These are phyloP conservation scores for Trypanosomatidae sp. DNA, from an alignment of 208 protist genomes.

Conservation along the genomic window DNA sequence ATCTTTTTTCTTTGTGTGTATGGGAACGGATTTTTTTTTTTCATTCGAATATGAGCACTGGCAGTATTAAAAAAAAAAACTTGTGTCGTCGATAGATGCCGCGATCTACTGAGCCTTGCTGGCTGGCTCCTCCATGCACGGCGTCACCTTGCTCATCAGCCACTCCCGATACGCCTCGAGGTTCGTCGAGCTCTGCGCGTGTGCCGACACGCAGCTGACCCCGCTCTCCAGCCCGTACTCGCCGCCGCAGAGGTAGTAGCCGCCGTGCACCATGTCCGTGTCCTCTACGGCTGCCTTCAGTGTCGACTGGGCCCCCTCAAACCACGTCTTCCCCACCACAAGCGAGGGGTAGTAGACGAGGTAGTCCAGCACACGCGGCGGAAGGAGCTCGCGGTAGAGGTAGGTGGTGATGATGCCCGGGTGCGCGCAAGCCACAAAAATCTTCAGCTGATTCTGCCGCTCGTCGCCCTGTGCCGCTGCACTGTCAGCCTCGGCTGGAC, in stretches of 20 bases:
- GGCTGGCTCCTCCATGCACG: neutral
- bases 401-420: conserved; percentile 78
- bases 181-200: conserved; percentile 38
- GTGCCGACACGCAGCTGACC: conserved; percentile 59
- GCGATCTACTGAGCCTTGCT: no score
- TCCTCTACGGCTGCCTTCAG: conserved; percentile 57
- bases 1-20: no score
- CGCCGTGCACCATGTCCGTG: conserved; percentile 58
- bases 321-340: conserved; percentile 79
- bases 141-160: conserved; percentile 39
- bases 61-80: neutral
- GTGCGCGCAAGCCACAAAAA: conserved; percentile 79
- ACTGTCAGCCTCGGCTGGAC: neutral
- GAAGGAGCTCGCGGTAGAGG: conserved; percentile 84
- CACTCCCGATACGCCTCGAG: conserved; percentile 49
- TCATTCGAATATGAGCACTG: no score
- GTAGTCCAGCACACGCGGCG: conserved; percentile 62
- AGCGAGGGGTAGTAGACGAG: conserved; percentile 84
- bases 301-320: conserved; percentile 73
- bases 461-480: neutral
- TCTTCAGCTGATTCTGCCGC: conserved; percentile 31
- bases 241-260: conserved; percentile 80
- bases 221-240: conserved; percentile 69
- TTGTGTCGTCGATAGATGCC: no score
- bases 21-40: no score